Percentiles rank a stretch among this genome's conserved stretches.
phyloP scores from a whole-genome alignment of 345 rosid genomes.

The Gossypium bickii region DNA sequence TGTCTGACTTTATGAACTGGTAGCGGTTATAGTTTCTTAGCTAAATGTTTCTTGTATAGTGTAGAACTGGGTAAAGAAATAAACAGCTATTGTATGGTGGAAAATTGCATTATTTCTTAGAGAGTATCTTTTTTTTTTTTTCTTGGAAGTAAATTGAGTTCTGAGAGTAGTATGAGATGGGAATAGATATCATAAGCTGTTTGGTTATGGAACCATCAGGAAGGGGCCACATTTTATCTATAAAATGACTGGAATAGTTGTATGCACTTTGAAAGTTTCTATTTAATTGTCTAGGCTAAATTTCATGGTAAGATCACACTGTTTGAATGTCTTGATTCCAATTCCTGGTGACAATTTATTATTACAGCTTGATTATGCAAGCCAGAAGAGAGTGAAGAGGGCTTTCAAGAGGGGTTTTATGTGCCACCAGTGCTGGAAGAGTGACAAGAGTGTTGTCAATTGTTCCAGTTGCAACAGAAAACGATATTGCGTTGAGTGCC shows the following conservation, averaged over 20 bases:
- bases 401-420: slow-evolving; percentile 13
- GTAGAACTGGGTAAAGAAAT: neutral
- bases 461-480: slow-evolving; percentile 44
- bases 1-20: neutral
- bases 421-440: slow-evolving; percentile 52
- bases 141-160: neutral
- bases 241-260: neutral
- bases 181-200: neutral
- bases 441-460: slow-evolving; percentile 26
- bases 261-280: neutral
- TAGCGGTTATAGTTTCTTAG: neutral
- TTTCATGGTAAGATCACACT: neutral
- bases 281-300: neutral
- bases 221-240: neutral
- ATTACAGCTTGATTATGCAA: slow-evolving; percentile 11
- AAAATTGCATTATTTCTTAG: neutral
- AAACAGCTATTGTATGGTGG: neutral
- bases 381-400: slow-evolving; percentile 19
- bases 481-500: slow-evolving; percentile 52
- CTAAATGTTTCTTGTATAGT: neutral
- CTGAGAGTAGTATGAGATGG: neutral
- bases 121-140: neutral
- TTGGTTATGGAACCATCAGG: neutral
- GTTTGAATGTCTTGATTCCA: neutral
- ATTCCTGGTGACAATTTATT: neutral